A percentile compares a stretch with the other conserved stretches of the same genome.
These are phyloP conservation scores for Fusarium transvaalense DNA, from an alignment of 2,329 filamentous ascomycete species.

Conservation along the genomic window DNA sequence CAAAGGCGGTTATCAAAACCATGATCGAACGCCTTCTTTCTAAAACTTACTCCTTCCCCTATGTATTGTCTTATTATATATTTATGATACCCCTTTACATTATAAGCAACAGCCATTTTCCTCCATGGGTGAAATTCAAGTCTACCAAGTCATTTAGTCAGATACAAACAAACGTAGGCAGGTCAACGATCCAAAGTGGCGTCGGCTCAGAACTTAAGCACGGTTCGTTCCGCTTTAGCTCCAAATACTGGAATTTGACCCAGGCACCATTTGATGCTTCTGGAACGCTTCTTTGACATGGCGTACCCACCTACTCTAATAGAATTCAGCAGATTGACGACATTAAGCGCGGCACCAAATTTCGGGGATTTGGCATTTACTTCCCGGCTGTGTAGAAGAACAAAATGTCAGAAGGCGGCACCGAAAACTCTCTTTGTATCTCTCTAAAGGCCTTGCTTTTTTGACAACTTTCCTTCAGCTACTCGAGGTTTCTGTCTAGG, in stretches of 20 bases:
- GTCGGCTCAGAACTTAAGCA: background rate
- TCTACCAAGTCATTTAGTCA: background rate
- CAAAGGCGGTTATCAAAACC: background rate
- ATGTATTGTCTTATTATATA: background rate
- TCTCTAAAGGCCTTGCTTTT: no score
- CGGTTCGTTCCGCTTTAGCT: background rate
- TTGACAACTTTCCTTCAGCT: no score
- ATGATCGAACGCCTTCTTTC: slow-evolving; percentile 13
- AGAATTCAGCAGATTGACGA: no score
- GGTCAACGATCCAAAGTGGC: background rate
- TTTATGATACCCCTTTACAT: slow-evolving; percentile 2
- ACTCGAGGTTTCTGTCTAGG: no score
- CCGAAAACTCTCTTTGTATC: no score
- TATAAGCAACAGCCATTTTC: no score
- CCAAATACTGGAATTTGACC: background rate
- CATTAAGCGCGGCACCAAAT: no score
- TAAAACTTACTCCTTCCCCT: background rate
- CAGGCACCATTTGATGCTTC: background rate
- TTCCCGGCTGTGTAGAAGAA: no score
- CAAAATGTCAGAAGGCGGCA: no score
- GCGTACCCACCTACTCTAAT: background rate
- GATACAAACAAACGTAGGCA: background rate
- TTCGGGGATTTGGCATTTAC: no score
- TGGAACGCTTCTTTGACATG: no score
- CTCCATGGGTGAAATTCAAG: background rate